Base-by-base conservation (phyloP, 345 rosid species). In the Excoecaria agallocha region DNA sequence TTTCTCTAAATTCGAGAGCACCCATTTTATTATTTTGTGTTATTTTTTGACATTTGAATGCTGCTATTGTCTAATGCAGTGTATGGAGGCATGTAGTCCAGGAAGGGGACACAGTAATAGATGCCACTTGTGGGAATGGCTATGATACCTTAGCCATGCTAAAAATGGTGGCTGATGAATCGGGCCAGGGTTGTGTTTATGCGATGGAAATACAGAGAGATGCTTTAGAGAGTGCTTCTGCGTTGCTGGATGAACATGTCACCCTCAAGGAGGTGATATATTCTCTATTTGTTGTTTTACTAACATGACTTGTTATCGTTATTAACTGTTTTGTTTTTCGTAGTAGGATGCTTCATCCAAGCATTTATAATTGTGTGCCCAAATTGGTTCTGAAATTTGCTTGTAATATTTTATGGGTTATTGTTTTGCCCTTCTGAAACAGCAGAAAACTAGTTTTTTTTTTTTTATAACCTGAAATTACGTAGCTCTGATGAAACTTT, bases 81-180 rank as follows among this genome's bases (percentile, higher is more conserved):
- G 91, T 92, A 25, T 92, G 98, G 98, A 82, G 82, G 74, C 80
- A 83, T 79, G 91, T 92, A 12, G 82, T 90, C 37, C 87, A 19
- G 69, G 86, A 84, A 83, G 94, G 98, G 39, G 97, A 92, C 66
- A 74, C 81, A 7, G 98, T 81, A 3, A 68, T 92, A 39, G 97
- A 94, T 80, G 97, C 98, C 66, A 92, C 98, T 2, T 92, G 95
- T 82, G 97, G 97, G 60, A 94, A 92, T 64, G 97, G 98, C 35
- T 73, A 87, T 69, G 98, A 94, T 79, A 91, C 97, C 52, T 82
- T 88, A 69, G 90, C 90, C 25, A 84, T 92, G 85, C 86, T 91
- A 45, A 90, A 89, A 77, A 74, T 92, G 85, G 87, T 94, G 68
- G 85, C 82, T 22, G 89, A 87, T 75, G 89, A 83, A 48, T 85